A percentile compares a stretch with the other conserved stretches of the same genome.
Evolutionary conservation across 805 yeast genomes (phyloP).

Genomic region (Candida insectalens): DNA sequence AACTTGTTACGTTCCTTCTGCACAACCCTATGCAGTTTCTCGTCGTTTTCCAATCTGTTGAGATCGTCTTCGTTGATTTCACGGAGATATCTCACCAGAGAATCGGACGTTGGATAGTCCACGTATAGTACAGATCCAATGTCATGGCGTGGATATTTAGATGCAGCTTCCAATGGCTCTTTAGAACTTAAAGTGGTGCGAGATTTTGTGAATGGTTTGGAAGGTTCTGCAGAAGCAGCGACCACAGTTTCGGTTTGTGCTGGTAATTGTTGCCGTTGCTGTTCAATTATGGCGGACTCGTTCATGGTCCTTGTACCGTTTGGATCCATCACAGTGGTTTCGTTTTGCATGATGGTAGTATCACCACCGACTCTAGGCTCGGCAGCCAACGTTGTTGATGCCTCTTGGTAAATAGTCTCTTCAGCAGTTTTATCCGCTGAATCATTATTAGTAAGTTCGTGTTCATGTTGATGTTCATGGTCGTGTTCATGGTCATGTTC

Average conservation of each 20-base stretch:
- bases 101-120: slow-evolving; percentile 40
- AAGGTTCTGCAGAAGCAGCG: background rate
- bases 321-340: slow-evolving; percentile 18
- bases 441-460: too few relatives aligned
- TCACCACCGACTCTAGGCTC: slow-evolving; percentile 11
- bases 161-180: slow-evolving; percentile 30
- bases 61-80: slow-evolving; percentile 12
- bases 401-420: too few relatives aligned
- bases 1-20: slow-evolving; percentile 1
- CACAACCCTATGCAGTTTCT: slow-evolving; percentile 3
- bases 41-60: slow-evolving; percentile 8
- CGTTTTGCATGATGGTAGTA: slow-evolving; percentile 18
- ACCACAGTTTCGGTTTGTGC: too few relatives aligned
- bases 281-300: slow-evolving; percentile 1
- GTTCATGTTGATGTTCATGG: too few relatives aligned
- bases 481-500: too few relatives aligned
- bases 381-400: too few relatives aligned
- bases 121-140: slow-evolving; percentile 52
- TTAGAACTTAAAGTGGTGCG: slow-evolving; percentile 24
- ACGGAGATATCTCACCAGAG: slow-evolving; percentile 16
- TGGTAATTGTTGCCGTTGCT: too few relatives aligned
- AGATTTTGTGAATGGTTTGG: slow-evolving; percentile 4
- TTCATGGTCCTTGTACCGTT: slow-evolving; percentile 4
- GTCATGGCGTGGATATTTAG: slow-evolving; percentile 32
- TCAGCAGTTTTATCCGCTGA: too few relatives aligned